These are phyloP conservation scores for Russula griseocarnosa DNA, from an alignment of 768 basidiomycete genomes.

Conservation along the genomic window DNA sequence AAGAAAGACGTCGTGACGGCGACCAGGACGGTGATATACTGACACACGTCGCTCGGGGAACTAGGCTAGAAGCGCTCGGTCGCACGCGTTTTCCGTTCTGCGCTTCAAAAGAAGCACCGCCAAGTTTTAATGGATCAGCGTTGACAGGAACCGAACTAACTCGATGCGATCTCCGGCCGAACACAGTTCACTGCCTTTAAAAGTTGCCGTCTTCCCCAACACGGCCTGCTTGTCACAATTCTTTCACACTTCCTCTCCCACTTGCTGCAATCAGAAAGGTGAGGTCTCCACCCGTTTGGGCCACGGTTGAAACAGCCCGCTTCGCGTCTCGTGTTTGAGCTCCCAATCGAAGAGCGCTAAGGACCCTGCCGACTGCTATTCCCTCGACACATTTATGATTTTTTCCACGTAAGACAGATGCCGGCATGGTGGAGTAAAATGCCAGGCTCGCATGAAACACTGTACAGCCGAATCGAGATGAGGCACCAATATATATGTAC, in stretches of 20 bases:
- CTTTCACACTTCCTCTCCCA: not conserved
- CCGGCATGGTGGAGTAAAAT: not conserved
- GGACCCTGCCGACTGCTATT: not conserved
- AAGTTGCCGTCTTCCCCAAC: not conserved
- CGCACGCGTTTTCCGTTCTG: slow-evolving; percentile 21
- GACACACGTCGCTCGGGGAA: slow-evolving; percentile 24
- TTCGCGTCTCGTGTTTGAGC: not conserved
- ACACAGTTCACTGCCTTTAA: not conserved
- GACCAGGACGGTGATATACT: slow-evolving; percentile 24
- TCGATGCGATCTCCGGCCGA: slow-evolving; percentile 18
- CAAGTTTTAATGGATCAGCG: slow-evolving; percentile 26
- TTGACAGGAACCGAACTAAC: slow-evolving; percentile 28
- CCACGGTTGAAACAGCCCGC: slow-evolving; percentile 2
- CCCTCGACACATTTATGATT: not conserved
- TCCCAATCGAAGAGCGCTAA: not conserved
- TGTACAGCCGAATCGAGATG: not conserved
- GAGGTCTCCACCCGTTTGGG: not conserved
- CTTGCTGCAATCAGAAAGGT: not conserved
- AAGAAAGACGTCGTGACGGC: slow-evolving; percentile 23
- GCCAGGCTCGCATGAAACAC: slow-evolving; percentile 7
- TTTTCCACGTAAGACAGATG: slow-evolving; percentile 14
- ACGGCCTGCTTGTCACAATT: not conserved
- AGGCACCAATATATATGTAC: slow-evolving; percentile 7
- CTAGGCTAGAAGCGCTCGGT: slow-evolving; percentile 24
- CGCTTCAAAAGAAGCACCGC: slow-evolving; percentile 21